Percentiles rank a stretch among this genome's conserved stretches.
These are phyloP conservation scores for Glycyrrhiza uralensis DNA, from an alignment of 306 rosid genomes.

Conservation along the genomic window DNA sequence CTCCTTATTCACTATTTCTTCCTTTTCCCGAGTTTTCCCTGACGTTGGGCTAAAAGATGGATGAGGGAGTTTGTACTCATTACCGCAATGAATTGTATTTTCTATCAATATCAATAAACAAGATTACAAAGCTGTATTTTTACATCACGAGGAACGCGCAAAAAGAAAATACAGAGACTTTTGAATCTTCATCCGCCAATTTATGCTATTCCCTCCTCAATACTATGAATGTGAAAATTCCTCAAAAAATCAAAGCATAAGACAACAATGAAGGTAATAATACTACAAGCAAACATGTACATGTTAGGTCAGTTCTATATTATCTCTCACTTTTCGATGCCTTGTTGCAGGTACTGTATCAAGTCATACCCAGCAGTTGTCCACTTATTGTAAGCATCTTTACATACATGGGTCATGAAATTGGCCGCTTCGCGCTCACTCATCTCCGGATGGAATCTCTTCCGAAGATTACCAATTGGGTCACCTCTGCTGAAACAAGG, in stretches of 20 bases:
- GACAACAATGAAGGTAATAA: constrained; percentile 29
- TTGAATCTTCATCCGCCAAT: constrained; percentile 22
- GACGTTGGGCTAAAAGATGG: not conserved
- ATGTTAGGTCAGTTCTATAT: constrained; percentile 30
- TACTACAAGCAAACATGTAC: constrained; percentile 62
- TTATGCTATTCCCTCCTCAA: constrained; percentile 30
- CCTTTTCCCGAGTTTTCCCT: not conserved
- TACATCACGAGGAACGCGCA: constrained; percentile 34
- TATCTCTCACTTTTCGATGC: constrained; percentile 73
- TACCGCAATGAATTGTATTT: constrained; percentile 30
- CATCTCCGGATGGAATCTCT: constrained; percentile 98
- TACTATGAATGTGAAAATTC: constrained; percentile 30
- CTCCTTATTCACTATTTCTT: not conserved
- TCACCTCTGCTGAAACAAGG: constrained; percentile 99
- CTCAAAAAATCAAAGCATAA: constrained; percentile 32
- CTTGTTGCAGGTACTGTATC: constrained; percentile 97
- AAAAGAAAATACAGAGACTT: constrained; percentile 19
- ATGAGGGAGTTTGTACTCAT: not conserved
- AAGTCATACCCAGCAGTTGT: constrained; percentile 98
- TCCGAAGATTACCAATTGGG: constrained; percentile 92
- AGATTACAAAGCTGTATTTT: constrained; percentile 31
- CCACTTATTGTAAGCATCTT: constrained; percentile 99
- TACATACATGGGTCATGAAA: constrained; percentile 93
- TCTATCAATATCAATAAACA: constrained; percentile 26
- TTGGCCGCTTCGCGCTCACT: constrained; percentile 95